Percentiles rank a stretch among this genome's conserved stretches.
These are phyloP conservation scores for Tolypocladium amazonense DNA, from an alignment of 2,329 filamentous ascomycete species.

Conservation along the genomic window DNA sequence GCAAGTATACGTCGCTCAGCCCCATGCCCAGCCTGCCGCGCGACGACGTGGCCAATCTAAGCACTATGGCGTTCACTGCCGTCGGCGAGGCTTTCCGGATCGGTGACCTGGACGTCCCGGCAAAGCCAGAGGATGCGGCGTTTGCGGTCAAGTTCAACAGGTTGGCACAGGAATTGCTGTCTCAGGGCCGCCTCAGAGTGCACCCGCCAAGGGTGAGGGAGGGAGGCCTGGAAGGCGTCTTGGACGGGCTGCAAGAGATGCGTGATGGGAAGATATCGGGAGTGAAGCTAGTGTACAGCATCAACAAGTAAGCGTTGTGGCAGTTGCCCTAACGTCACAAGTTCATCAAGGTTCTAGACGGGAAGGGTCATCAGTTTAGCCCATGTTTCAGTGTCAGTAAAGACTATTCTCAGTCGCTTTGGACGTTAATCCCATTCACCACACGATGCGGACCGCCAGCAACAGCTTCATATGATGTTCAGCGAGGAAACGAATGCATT, in stretches of 20 bases:
- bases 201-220: neutral
- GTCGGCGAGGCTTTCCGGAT: neutral
- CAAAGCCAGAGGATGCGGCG: neutral
- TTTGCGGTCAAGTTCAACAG: neutral
- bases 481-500: neutral
- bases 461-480: neutral
- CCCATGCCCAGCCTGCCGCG: neutral
- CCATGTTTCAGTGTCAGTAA: neutral
- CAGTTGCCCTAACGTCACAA: neutral
- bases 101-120: neutral
- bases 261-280: neutral
- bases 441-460: neutral
- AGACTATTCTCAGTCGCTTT: neutral
- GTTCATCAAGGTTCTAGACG: neutral
- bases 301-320: neutral
- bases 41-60: neutral
- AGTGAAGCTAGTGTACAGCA: neutral
- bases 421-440: neutral
- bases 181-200: neutral
- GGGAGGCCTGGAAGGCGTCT: neutral
- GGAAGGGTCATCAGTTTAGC: neutral
- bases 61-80: neutral
- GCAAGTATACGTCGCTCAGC: neutral
- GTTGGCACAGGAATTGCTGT: neutral
- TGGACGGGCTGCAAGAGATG: neutral